Evolutionary conservation across 2,329 filamentous ascomycete species (phyloP).

Genomic region (Fusarium sp.): DNA sequence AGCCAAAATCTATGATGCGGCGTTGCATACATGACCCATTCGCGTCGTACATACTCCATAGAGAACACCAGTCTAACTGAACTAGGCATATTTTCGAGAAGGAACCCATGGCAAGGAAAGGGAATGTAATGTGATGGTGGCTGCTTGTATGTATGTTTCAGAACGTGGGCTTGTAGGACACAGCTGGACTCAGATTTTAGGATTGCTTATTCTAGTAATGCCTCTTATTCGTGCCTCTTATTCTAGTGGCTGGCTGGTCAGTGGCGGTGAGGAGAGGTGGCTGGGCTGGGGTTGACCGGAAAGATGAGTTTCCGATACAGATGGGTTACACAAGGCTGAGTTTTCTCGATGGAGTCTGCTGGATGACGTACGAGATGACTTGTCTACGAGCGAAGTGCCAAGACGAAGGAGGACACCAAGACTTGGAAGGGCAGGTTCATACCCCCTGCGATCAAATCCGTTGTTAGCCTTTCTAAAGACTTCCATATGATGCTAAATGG

Average conservation of each 20-base stretch:
- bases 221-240: accelerated
- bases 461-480: no score
- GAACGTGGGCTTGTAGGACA: neutral
- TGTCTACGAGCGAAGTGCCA: no score
- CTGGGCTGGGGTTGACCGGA: neutral
- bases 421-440: no score
- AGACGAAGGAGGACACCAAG: no score
- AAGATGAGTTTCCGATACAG: neutral
- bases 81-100: neutral
- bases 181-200: neutral
- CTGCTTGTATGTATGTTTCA: neutral
- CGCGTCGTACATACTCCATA: accelerated
- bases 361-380: neutral
- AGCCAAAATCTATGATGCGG: neutral
- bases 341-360: neutral
- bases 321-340: neutral
- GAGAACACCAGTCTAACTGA: accelerated
- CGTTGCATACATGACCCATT: neutral
- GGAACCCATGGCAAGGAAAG: no score
- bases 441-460: no score
- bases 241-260: neutral
- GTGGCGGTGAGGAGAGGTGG: neutral
- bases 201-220: no score
- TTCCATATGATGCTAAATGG: no score
- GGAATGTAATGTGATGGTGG: no score